Evolutionary conservation across 1,284 basidiomycete species (phyloP).

Genomic region (Cutaneotrichosporon curvatum): DNA sequence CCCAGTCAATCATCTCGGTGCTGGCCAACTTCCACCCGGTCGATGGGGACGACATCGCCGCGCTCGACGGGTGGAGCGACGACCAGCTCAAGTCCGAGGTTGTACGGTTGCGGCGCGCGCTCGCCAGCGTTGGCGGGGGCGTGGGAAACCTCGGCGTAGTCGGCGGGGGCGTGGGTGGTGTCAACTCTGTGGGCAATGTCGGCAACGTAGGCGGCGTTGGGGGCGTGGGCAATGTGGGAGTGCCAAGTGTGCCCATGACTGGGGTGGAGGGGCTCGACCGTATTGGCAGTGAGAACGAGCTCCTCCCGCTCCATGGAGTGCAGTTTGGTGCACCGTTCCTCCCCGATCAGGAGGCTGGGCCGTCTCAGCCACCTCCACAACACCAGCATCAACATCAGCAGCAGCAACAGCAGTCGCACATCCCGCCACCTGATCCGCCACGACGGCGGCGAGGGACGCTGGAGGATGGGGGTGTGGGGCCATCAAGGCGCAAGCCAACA

Average conservation of each 20-base stretch:
- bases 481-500: not conserved
- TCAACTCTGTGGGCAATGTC: too few species aligned
- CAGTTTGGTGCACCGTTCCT: too few species aligned
- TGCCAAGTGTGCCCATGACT: not conserved
- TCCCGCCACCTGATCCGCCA: not conserved
- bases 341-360: not conserved
- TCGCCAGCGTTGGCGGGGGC: not conserved
- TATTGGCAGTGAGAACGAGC: not conserved
- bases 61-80: conserved; percentile 22
- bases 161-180: too few species aligned
- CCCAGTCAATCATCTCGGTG: conserved; percentile 13
- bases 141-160: not conserved
- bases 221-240: not conserved
- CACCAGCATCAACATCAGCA: not conserved
- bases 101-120: conserved; percentile 21
- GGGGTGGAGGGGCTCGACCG: not conserved
- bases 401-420: not conserved
- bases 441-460: not conserved
- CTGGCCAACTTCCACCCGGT: conserved; percentile 12
- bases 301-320: too few species aligned
- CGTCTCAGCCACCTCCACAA: not conserved
- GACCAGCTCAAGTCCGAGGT: conserved; percentile 29
- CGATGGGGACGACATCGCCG: conserved; percentile 5
- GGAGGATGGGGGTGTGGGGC: not conserved
- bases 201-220: too few species aligned